These are phyloP conservation scores for Geranium rotundifolium DNA, from an alignment of 345 rosid genomes.

Conservation along the genomic window DNA sequence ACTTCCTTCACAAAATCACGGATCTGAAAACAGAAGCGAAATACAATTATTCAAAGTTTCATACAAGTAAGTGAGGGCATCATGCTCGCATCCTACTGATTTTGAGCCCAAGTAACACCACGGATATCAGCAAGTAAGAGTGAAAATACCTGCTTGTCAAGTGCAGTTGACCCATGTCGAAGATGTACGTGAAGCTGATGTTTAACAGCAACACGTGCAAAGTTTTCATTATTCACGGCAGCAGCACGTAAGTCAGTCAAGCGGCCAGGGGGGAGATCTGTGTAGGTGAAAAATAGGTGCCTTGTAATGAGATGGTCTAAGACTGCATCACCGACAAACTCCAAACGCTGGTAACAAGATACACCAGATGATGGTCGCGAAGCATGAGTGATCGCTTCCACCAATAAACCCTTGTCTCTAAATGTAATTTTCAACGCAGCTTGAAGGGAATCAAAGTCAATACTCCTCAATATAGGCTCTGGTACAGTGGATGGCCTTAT, in stretches of 20 bases:
- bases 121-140: constrained; percentile 5
- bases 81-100: too few relatives aligned
- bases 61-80: not conserved
- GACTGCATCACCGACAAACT: constrained; percentile 97
- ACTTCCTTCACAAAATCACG: constrained; percentile 90
- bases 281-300: constrained; percentile 85
- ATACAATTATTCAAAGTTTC: not conserved
- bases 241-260: constrained; percentile 98
- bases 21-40: constrained; percentile 40
- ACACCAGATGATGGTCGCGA: constrained; percentile 93
- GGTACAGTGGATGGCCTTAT: constrained; percentile 42
- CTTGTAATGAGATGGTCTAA: constrained; percentile 87
- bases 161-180: constrained; percentile 92
- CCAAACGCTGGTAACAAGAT: constrained; percentile 88
- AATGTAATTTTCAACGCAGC: constrained; percentile 55
- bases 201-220: constrained; percentile 93
- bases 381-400: constrained; percentile 96
- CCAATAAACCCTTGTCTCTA: constrained; percentile 44
- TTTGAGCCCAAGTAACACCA: not conserved
- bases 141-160: constrained; percentile 76
- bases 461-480: constrained; percentile 63
- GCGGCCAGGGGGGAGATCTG: constrained; percentile 89
- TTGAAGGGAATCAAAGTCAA: constrained; percentile 68
- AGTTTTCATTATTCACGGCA: constrained; percentile 96
- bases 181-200: constrained; percentile 87